Percentiles rank a stretch among this genome's conserved stretches.
Conservation (phyloP, 495 filamentous ascomycete species). For the Talaromyces wortmannii region DNA sequence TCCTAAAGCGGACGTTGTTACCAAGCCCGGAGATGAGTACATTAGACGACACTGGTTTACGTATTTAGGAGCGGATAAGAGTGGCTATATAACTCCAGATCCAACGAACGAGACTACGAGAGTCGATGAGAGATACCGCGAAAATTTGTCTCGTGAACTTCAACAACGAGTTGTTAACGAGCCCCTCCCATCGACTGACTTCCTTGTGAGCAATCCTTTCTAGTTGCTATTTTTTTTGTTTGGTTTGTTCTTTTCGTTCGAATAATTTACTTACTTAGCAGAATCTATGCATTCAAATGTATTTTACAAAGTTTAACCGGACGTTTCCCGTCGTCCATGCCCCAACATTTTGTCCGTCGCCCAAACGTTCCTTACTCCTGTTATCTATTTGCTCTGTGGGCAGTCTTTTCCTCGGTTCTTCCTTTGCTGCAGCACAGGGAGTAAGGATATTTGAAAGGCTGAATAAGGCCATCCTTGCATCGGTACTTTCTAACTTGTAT, state of each 20-base stretch:
- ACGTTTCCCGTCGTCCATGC: constrained; percentile 23
- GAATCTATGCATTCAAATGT: constrained; percentile 22
- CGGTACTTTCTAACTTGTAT: constrained; percentile 17
- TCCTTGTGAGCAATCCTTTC: constrained; percentile 1
- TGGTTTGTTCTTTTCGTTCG: no score
- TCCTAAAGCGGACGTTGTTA: neutral
- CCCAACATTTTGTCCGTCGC: constrained; percentile 17
- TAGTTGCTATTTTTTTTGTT: neutral
- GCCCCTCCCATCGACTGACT: constrained; percentile 15
- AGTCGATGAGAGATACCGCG: constrained; percentile 18
- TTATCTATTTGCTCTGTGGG: constrained; percentile 27
- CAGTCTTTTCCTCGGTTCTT: constrained; percentile 24
- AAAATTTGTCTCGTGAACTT: constrained; percentile 16
- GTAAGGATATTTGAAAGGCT: constrained; percentile 22
- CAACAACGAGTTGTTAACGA: constrained; percentile 17
- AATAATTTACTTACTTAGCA: neutral
- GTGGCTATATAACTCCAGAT: neutral
- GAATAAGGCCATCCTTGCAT: constrained; percentile 29
- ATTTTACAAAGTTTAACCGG: constrained; percentile 22
- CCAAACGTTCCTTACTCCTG: constrained; percentile 22
- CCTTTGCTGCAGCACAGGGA: constrained; percentile 17
- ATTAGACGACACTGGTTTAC: neutral
- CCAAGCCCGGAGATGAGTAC: neutral
- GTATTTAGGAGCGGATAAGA: neutral
- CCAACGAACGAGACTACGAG: neutral